A percentile compares a stretch with the other conserved stretches of the same genome.
Conservation (phyloP, 2,329 filamentous ascomycete species). For the Aspergillus ochraceus region DNA sequence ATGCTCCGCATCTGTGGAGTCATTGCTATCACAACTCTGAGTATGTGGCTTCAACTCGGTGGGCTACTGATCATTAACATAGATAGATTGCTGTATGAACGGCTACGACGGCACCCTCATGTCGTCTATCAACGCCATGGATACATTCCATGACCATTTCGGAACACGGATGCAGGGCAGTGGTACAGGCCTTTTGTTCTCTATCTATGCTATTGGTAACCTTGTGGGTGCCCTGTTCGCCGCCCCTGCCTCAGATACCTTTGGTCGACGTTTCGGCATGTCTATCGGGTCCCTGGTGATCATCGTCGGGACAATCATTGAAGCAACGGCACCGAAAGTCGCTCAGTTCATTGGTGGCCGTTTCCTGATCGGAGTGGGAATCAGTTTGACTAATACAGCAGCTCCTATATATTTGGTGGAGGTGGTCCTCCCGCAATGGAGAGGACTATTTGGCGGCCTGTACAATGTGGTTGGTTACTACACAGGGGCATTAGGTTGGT, state of each 20-base stretch:
- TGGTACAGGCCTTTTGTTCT: slow-evolving; percentile 46
- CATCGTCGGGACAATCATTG: slow-evolving; percentile 26
- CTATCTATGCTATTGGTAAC: slow-evolving; percentile 45
- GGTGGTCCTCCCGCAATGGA: slow-evolving; percentile 31
- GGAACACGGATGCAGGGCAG: slow-evolving; percentile 36
- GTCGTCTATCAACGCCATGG: slow-evolving; percentile 47
- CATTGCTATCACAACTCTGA: slow-evolving; percentile 7
- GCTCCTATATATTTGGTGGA: slow-evolving; percentile 31
- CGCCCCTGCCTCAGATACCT: slow-evolving; percentile 46
- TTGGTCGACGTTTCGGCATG: slow-evolving; percentile 46
- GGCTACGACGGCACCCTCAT: slow-evolving; percentile 34
- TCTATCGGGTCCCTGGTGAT: slow-evolving; percentile 40
- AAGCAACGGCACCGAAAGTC: slow-evolving; percentile 22
- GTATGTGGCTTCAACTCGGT: neutral
- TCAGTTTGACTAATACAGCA: slow-evolving; percentile 34
- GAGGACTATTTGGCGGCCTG: slow-evolving; percentile 29
- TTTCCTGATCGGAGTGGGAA: slow-evolving; percentile 37
- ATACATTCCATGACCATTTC: slow-evolving; percentile 45
- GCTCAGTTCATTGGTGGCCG: slow-evolving; percentile 29
- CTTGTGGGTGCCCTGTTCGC: slow-evolving; percentile 46
- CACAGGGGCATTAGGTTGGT: slow-evolving; percentile 10
- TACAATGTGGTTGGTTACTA: slow-evolving; percentile 27
- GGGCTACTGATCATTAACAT: neutral
- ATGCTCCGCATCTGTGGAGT: slow-evolving; percentile 10
- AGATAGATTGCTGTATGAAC: slow-evolving; percentile 18